These are phyloP conservation scores for Stylosanthes scabra DNA, from an alignment of 331 rosid species.

Conservation along the genomic window DNA sequence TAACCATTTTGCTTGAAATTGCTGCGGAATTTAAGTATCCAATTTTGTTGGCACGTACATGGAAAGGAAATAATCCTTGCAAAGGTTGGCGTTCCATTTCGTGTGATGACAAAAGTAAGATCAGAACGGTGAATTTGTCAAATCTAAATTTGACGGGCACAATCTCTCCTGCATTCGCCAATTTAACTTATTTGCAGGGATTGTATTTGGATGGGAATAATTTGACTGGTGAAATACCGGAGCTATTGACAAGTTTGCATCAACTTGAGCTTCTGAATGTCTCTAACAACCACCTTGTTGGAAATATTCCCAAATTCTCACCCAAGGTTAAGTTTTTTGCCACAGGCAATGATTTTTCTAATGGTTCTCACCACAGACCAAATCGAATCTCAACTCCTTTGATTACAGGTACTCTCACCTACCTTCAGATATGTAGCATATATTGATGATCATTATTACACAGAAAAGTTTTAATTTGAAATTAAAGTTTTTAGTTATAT, in stretches of 20 bases:
- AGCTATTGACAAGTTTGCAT: not conserved
- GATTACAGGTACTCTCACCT: not conserved
- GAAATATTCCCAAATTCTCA: not conserved
- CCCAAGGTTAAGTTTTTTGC: not conserved
- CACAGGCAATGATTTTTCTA: not conserved
- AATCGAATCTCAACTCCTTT: not conserved
- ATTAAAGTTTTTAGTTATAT: too few relatives aligned
- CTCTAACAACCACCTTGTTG: not conserved
- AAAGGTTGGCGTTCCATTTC: not conserved
- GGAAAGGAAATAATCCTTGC: not conserved
- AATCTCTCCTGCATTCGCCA: not conserved
- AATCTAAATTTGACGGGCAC: not conserved
- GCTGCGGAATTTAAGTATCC: not conserved
- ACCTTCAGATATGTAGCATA: too few relatives aligned
- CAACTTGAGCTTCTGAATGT: not conserved
- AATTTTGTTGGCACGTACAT: not conserved
- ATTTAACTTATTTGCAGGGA: not conserved
- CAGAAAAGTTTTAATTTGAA: too few relatives aligned
- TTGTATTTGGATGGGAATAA: not conserved
- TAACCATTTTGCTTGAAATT: not conserved
- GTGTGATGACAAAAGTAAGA: not conserved
- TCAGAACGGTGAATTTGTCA: not conserved
- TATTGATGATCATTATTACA: too few relatives aligned
- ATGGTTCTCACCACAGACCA: not conserved
- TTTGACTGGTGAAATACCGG: not conserved